Evolutionary conservation across 441 rosid genomes (phyloP), one percentile per base, ranked within the genome.

Genomic region (Macaranga tanarius): DNA sequence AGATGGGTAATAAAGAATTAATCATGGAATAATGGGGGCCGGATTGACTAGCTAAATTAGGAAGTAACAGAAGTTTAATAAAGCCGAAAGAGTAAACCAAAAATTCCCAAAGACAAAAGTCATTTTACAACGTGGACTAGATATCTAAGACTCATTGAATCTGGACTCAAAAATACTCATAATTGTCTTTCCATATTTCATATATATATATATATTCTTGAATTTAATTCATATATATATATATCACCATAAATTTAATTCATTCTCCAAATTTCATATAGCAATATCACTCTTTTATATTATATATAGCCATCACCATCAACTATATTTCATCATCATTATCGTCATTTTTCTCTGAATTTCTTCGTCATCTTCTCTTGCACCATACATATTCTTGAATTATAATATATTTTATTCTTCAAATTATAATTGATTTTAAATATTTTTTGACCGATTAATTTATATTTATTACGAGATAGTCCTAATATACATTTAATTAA

Each of bases 101-200:
- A 3, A 34, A 34, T 34, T 34, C 38, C 38, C 6, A 34, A n/a
- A 69, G 63, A 19, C 16, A 17, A 40, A 23, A 48, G 75, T 60
- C 75, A 17, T 38, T 72, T 25, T 48, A 67, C 31, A 38, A 10
- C 50, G 68, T 70, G 71, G 74, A 77, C 71, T 50, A 56, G 52
- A 71, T 20, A 51, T 38, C 22, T 20, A 70, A 72, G 67, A 72
- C 25, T 70, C 88, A 79, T 68, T 84, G 84, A 82, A 84, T 82
- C 80, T 82, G 34, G 88, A 80, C 88, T 25, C 16, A 51, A 23
- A n/a, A 25, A 63, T 45, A 0, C 16, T 57, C 12, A 38, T 55
- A 68, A 70, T 54, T 52, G 4, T 17, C 50, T 58, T 25, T 44
- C 9, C 26, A 11, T 59, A 57, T 68, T 70, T 28, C 66, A 34